Base-by-base conservation (phyloP, 2,329 filamentous ascomycete species). In the Endothia cerciana region DNA sequence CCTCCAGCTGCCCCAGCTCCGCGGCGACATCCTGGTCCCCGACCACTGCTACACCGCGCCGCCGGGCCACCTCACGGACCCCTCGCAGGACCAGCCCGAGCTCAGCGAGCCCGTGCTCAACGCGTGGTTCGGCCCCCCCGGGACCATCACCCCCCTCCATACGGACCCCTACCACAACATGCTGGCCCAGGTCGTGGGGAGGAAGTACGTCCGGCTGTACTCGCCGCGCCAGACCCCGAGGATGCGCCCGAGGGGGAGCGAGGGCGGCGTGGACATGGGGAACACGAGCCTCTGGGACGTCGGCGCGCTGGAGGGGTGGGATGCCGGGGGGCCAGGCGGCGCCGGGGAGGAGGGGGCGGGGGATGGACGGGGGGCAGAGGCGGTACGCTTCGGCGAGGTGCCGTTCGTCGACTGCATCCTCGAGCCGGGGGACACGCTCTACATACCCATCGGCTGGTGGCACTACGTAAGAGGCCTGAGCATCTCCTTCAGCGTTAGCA, bases 371-470 rank as follows among this genome's bases (percentile, higher is more conserved):
- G n/a, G n/a, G 45, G 79, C 75, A 6, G 78, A 75, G 0, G 76
- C 77, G 5, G 72, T 76, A 61, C 78, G 78, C 0, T 91, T 96
- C 69, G 76, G 76, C 59, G 76, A 82, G 0, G 82, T 91, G 1
- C 80, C 85, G 63, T 94, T 90, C 74, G 78, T 91, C 41, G 95
- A 99, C 73, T 89, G 89, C 64, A 84, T 98, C 1, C 79, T 99
- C 6, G 87, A 85, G 38, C 90, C 91, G 0, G 95, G 94, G 0
- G 93, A 99, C 62, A 91, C 89, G 69, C 75, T 99, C 62, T 95
- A 97, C 75, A 92, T 99, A 62, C 95, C 95, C 0, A 84, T 92
- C 5, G 95, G 94, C 0, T 99, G 95, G 94, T 99, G 95, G 95
- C 95, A 99, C 81, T 98, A 97, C 77, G 92, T 98, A 3, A 84